Conservation (phyloP, 2,329 filamentous ascomycete species). For the Ascosphaera apis region DNA sequence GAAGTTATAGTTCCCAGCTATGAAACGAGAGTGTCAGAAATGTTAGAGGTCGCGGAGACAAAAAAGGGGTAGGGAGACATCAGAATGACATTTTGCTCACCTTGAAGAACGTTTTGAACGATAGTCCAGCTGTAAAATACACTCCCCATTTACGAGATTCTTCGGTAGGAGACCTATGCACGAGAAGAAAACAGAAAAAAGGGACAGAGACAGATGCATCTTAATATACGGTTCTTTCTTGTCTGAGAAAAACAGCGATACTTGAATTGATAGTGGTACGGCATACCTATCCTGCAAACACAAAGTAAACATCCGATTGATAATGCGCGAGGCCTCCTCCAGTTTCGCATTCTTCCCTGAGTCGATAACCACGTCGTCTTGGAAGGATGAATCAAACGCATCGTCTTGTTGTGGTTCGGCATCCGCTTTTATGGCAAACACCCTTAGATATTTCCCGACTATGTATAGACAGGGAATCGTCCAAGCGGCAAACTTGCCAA, state of each 20-base stretch:
- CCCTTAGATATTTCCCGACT: slow-evolving; percentile 61
- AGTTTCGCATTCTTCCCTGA: slow-evolving; percentile 60
- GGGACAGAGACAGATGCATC: slow-evolving; percentile 2
- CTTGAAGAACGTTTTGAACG: slow-evolving; percentile 98
- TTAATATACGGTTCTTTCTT: too few relatives aligned
- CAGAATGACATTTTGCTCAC: slow-evolving; percentile 12
- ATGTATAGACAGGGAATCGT: slow-evolving; percentile 78
- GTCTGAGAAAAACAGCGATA: too few relatives aligned
- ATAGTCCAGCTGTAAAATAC: slow-evolving; percentile 78
- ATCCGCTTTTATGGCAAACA: slow-evolving; percentile 82
- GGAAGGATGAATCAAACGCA: slow-evolving; percentile 30
- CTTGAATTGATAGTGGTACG: slow-evolving; percentile 2
- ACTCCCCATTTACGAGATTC: slow-evolving; percentile 96
- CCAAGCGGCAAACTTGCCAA: slow-evolving; percentile 60
- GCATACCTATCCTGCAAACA: slow-evolving; percentile 72
- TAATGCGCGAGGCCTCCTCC: slow-evolving; percentile 69
- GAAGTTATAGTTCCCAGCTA: slow-evolving; percentile 34
- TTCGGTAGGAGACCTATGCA: slow-evolving; percentile 44
- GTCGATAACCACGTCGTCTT: slow-evolving; percentile 64
- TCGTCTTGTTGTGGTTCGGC: slow-evolving; percentile 33
- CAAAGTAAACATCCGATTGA: slow-evolving; percentile 79
- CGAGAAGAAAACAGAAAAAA: slow-evolving; percentile 1
- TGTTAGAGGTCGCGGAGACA: slow-evolving; percentile 4
- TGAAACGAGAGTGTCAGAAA: too few relatives aligned
- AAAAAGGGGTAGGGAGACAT: neutral